Evolutionary conservation across 2,329 filamentous ascomycete species (phyloP).

Genomic region (Penicillium sp.): DNA sequence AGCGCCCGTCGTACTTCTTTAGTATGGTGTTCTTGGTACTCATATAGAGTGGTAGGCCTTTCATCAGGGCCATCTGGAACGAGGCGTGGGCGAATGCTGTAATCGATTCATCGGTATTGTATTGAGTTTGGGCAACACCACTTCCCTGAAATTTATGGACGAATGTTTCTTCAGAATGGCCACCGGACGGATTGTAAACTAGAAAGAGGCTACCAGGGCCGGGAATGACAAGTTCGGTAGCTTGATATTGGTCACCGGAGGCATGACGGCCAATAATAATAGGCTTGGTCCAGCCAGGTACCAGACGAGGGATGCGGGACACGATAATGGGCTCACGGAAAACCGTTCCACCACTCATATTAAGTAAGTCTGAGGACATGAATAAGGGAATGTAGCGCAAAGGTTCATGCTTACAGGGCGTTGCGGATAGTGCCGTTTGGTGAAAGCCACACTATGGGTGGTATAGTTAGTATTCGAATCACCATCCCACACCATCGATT

Average conservation of each 20-base stretch:
- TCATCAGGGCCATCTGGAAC: slow-evolving; percentile 90
- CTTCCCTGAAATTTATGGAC: slow-evolving; percentile 86
- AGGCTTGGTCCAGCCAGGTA: slow-evolving; percentile 97
- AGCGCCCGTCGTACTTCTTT: slow-evolving; percentile 96
- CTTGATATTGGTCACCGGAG: slow-evolving; percentile 97
- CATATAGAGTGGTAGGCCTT: slow-evolving; percentile 95
- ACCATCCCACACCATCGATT: no score
- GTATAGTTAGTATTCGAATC: slow-evolving; percentile 14
- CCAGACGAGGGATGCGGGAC: slow-evolving; percentile 83
- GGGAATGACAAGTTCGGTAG: slow-evolving; percentile 82
- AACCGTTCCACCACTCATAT: slow-evolving; percentile 75
- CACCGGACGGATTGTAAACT: slow-evolving; percentile 82
- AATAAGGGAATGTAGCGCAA: no score
- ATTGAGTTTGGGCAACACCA: slow-evolving; percentile 90
- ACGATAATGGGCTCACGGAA: slow-evolving; percentile 99
- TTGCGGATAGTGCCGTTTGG: slow-evolving; percentile 86
- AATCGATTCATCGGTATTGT: slow-evolving; percentile 98
- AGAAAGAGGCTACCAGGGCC: slow-evolving; percentile 87
- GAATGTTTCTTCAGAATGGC: slow-evolving; percentile 78
- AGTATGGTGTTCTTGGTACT: slow-evolving; percentile 99
- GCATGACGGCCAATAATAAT: slow-evolving; percentile 99
- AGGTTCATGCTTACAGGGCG: slow-evolving; percentile 58
- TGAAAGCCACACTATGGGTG: slow-evolving; percentile 81
- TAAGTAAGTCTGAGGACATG: background rate
- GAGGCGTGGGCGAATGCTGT: slow-evolving; percentile 90